Evolutionary conservation across 805 yeast genomes (phyloP), one percentile per base, ranked within the genome.

Genomic region (Lipomyces mesembrius): DNA sequence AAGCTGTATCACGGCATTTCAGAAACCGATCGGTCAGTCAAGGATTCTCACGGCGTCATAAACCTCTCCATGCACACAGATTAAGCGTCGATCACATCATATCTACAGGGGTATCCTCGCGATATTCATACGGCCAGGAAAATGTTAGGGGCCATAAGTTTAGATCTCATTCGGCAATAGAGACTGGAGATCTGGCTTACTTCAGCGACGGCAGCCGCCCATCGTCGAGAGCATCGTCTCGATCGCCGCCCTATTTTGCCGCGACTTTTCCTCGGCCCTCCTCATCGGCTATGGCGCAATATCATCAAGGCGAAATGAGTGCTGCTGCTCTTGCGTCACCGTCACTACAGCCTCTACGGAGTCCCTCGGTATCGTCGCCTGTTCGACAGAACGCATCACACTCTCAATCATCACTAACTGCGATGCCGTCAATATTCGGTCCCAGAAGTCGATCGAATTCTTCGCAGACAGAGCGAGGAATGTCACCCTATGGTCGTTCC

Each of bases 11-110:
- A 11, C 64, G 52, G 17, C 61, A 62, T 20, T 39, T 56, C 20
- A 39, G 57, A 17, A 64, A 53, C 37, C 55, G 67, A 8, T 66
- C 69, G 7, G 57, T 29, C 5, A 68, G 67, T 37, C 64, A 59
- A 29, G 63, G 53, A n/a, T 52, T 60, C 14, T 49, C 52, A 37
- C 14, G 53, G 12, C 53, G 63, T 4, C 62, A 60, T 34, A 55
- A 49, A 17, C 49, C 20, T 17, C 57, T 20, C 27, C 62, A 60
- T 32, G 35, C 58, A 20, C 58, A 60, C 37, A 46, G 55, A 12
- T 22, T 25, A 25, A 43, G 61, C 12, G 49, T 57, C 14, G 60
- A 57, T 35, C 55, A 22, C 3, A 14, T 14, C 7, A 25, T 25
- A 11, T 25, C n/a, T 11, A 17, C 55, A 4, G 34, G 20, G 17